These are phyloP conservation scores for Thozetella sp. DNA, from an alignment of 495 filamentous ascomycete genomes.

Conservation along the genomic window DNA sequence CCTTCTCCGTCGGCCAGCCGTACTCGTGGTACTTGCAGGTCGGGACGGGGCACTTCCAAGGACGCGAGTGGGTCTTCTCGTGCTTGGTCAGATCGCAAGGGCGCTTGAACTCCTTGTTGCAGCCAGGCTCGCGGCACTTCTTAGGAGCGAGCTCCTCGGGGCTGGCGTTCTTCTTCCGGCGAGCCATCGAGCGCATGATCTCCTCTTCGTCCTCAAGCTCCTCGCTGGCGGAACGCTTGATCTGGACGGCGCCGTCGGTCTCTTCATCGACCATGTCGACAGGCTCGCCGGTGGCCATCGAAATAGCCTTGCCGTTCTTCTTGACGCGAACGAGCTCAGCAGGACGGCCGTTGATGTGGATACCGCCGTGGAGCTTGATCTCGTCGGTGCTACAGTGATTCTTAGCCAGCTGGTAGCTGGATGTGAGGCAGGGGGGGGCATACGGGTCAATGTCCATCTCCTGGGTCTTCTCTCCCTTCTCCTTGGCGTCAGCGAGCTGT, in stretches of 20 bases:
- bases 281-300: slow-evolving; percentile 62
- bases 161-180: slow-evolving; percentile 76
- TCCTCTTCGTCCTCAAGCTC: slow-evolving; percentile 70
- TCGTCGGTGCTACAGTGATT: slow-evolving; percentile 55
- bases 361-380: slow-evolving; percentile 73
- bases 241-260: slow-evolving; percentile 35
- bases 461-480: slow-evolving; percentile 42
- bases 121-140: slow-evolving; percentile 64
- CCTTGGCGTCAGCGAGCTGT: slow-evolving; percentile 52
- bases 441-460: slow-evolving; percentile 59
- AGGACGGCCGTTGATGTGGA: slow-evolving; percentile 75
- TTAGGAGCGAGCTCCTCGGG: slow-evolving; percentile 76
- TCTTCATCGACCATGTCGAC: slow-evolving; percentile 49
- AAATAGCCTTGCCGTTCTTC: slow-evolving; percentile 77
- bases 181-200: slow-evolving; percentile 84
- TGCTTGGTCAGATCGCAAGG: slow-evolving; percentile 94
- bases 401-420: slow-evolving; percentile 35
- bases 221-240: slow-evolving; percentile 66
- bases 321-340: slow-evolving; percentile 75
- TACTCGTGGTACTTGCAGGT: slow-evolving; percentile 84
- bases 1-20: slow-evolving; percentile 97
- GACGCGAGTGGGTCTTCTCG: slow-evolving; percentile 94
- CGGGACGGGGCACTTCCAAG: slow-evolving; percentile 83
- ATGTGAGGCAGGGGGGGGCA: slow-evolving; percentile 13
- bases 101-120: slow-evolving; percentile 89